Evolutionary conservation across 2,329 filamentous ascomycete genomes (phyloP), one percentile per base, ranked within the genome.

Genomic region (Sclerotinia subarctica): DNA sequence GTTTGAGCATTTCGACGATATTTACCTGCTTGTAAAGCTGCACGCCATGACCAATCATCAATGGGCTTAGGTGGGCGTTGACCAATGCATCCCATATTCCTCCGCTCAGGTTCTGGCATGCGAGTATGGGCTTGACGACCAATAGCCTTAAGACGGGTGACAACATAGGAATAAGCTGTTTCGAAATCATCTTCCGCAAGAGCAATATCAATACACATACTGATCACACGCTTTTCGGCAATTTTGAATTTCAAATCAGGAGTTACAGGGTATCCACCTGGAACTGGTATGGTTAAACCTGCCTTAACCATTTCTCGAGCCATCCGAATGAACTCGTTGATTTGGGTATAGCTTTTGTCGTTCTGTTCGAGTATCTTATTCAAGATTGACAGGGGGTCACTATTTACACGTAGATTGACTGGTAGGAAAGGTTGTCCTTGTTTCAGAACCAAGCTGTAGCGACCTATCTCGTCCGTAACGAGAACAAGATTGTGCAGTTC

Each of bases 91-190:
- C 74, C 76, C 6, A 69, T 58, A 7, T 67, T 63, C 5, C 69
- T 66, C 10, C 71, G 63, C 26, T 72, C 69, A 38, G 74, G 69
- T 13, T 74, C 69, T 19, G 69, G 69, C 29, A 66, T 66, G 13
- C 71, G 68, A 52, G 54, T 70, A 64, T 72, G 73, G 21, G 75
- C 69, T 65, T 73, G 70, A 74, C 76, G 72, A 72, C 76, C 73
- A 38, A 78, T 74, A 11, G 79, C 76, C 10, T 83, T 82, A 0
- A 95, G 82, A 29, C 90, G 86, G 75, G 88, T 93, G 58, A 92
- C 85, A 1, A 94, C 89, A 75, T 92, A 94, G 0, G 91, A 94
- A 77, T 94, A 95, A 15, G 92, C 92, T 0, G 92, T 95, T 76
- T 96, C 92, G 70, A 95, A 95, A 76, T 88, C 92, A 71, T 93